A percentile compares a stretch with the other conserved stretches of the same genome.
Evolutionary conservation across 2,329 filamentous ascomycete species (phyloP).

Genomic region (Aureobasidium sp.): DNA sequence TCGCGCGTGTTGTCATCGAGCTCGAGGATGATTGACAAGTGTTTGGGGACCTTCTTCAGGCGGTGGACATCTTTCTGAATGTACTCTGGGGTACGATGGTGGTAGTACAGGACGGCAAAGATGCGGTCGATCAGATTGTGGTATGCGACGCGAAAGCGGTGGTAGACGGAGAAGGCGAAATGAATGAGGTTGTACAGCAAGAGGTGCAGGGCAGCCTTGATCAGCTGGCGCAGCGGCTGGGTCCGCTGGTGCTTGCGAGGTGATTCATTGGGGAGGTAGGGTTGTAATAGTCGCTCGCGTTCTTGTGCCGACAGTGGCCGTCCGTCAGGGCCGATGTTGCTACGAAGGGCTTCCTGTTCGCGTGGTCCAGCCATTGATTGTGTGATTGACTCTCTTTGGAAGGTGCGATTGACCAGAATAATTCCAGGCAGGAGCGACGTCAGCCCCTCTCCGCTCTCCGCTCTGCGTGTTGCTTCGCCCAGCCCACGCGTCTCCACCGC

Average conservation of each 20-base stretch:
- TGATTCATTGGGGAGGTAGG: constrained; percentile 23
- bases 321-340: constrained; percentile 19
- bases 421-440: constrained; percentile 6
- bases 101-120: constrained; percentile 79
- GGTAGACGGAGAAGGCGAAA: constrained; percentile 77
- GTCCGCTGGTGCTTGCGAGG: neutral
- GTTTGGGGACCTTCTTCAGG: constrained; percentile 66
- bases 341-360: constrained; percentile 22
- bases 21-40: constrained; percentile 78
- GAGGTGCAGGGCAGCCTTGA: constrained; percentile 55
- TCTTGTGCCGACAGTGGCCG: constrained; percentile 20
- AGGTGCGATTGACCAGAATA: neutral
- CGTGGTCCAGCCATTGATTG: constrained; percentile 24
- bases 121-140: constrained; percentile 69
- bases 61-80: constrained; percentile 78
- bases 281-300: constrained; percentile 24
- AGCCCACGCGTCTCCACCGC: neutral
- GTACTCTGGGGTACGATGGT: constrained; percentile 88
- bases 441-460: neutral
- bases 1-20: constrained; percentile 60
- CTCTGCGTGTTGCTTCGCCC: neutral
- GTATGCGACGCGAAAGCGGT: constrained; percentile 71
- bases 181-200: constrained; percentile 64
- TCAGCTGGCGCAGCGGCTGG: constrained; percentile 13
- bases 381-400: neutral